phyloP scores from a whole-genome alignment of 345 rosid species.

The Euphorbia peplus region DNA sequence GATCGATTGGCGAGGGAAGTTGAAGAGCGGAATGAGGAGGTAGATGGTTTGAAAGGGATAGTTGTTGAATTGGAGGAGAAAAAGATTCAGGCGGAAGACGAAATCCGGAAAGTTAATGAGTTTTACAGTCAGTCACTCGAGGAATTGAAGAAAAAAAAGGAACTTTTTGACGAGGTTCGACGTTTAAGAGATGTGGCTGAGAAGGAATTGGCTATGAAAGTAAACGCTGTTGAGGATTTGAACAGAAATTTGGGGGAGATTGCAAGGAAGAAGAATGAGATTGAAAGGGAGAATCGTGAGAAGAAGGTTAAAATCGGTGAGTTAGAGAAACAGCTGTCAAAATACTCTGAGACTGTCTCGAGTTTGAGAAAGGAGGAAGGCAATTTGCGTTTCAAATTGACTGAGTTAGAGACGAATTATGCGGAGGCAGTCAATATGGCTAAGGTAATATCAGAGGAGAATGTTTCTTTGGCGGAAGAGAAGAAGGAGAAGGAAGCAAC shows the following conservation, averaged over 20 bases:
- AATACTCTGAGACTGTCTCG: slow-evolving; percentile 25
- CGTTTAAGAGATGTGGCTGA: slow-evolving; percentile 34
- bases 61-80: slow-evolving; percentile 39
- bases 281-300: slow-evolving; percentile 33
- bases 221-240: slow-evolving; percentile 32
- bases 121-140: slow-evolving; percentile 30
- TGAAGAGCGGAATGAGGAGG: slow-evolving; percentile 27
- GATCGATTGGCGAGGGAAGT: slow-evolving; percentile 23
- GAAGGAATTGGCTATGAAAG: slow-evolving; percentile 27
- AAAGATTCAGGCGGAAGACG: slow-evolving; percentile 28
- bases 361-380: slow-evolving; percentile 42
- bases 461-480: slow-evolving; percentile 38
- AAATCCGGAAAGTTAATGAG: slow-evolving; percentile 31
- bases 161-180: slow-evolving; percentile 17
- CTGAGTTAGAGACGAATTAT: slow-evolving; percentile 46
- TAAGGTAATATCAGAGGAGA: slow-evolving; percentile 32
- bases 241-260: slow-evolving; percentile 32
- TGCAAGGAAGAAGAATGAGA: slow-evolving; percentile 35
- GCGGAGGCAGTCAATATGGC: slow-evolving; percentile 38
- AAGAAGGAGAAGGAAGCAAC: slow-evolving; percentile 31
- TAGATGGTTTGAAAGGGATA: slow-evolving; percentile 29
- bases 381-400: slow-evolving; percentile 24
- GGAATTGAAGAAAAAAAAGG: slow-evolving; percentile 33
- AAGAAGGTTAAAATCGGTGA: slow-evolving; percentile 30
- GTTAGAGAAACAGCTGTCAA: slow-evolving; percentile 34